Percentiles rank a stretch among this genome's conserved stretches.
Evolutionary conservation across 306 rosid genomes (phyloP).

Genomic region (Calophaca sinica): DNA sequence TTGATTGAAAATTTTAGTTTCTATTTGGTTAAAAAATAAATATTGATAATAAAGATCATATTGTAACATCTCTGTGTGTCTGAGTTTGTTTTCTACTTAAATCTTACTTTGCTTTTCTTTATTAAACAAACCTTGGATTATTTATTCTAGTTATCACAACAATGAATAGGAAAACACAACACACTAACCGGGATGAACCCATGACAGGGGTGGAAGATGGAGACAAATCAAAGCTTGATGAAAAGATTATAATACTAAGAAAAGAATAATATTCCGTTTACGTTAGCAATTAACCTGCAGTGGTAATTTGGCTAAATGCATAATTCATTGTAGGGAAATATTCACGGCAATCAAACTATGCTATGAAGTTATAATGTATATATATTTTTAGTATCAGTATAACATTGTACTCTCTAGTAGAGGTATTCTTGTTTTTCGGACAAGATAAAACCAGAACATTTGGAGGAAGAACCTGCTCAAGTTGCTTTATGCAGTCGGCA

Average conservation of each 20-base stretch:
- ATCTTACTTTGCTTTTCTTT: neutral
- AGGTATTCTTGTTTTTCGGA: slow-evolving; percentile 12
- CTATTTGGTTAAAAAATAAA: neutral
- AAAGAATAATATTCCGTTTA: slow-evolving; percentile 4
- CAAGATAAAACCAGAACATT: slow-evolving; percentile 39
- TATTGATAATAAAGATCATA: neutral
- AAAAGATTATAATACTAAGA: slow-evolving; percentile 21
- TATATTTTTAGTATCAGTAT: slow-evolving; percentile 1
- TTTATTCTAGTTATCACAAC: slow-evolving; percentile 8
- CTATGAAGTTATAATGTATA: neutral
- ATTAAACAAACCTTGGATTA: slow-evolving; percentile 7
- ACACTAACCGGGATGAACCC: slow-evolving; percentile 11
- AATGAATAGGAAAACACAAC: slow-evolving; percentile 21
- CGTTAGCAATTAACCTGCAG: neutral
- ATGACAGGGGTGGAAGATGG: neutral
- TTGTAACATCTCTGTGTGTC: slow-evolving; percentile 2
- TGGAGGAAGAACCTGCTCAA: slow-evolving; percentile 75
- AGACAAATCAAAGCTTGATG: slow-evolving; percentile 31
- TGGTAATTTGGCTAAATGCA: slow-evolving; percentile 20
- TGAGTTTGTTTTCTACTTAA: slow-evolving; percentile 18
- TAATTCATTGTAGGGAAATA: slow-evolving; percentile 9
- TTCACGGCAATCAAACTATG: neutral
- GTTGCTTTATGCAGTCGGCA: slow-evolving; percentile 82
- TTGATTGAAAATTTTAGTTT: slow-evolving; percentile 21
- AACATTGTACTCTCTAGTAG: slow-evolving; percentile 22